A percentile compares a stretch with the other conserved stretches of the same genome.
phyloP scores from a whole-genome alignment of 2,329 filamentous ascomycete species.

The Ceratocystiopsis brevicomis region DNA sequence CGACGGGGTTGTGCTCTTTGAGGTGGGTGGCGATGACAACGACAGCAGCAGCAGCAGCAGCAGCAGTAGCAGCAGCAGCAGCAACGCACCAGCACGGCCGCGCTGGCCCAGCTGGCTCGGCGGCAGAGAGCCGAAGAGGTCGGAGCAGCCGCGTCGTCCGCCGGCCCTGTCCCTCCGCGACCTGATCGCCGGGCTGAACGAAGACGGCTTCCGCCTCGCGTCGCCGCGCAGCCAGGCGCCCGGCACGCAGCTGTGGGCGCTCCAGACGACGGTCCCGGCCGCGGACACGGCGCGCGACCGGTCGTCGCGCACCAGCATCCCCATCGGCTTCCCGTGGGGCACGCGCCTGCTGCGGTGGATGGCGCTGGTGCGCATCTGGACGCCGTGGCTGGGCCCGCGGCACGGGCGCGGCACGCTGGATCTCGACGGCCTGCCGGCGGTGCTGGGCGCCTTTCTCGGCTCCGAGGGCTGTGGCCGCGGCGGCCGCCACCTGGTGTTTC shows the following conservation, averaged over 20 bases:
- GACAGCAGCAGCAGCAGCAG: too few species aligned
- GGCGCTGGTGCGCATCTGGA: constrained; percentile 59
- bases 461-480: constrained; percentile 19
- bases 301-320: constrained; percentile 36
- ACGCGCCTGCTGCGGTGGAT: constrained; percentile 44
- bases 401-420: constrained; percentile 52
- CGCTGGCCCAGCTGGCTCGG: too few species aligned
- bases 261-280: constrained; percentile 36
- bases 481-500: constrained; percentile 57
- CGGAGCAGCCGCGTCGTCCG: too few species aligned
- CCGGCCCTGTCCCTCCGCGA: constrained; percentile 19
- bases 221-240: constrained; percentile 45
- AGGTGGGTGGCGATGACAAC: too few species aligned
- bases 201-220: constrained; percentile 33
- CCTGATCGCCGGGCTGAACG: constrained; percentile 40
- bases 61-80: too few species aligned
- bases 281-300: constrained; percentile 22
- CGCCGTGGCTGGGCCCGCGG: constrained; percentile 73
- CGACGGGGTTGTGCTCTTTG: constrained; percentile 43
- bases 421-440: background rate
- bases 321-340: constrained; percentile 42
- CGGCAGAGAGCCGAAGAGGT: too few species aligned
- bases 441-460: constrained; percentile 33
- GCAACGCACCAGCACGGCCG: too few species aligned
- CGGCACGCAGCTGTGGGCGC: constrained; percentile 50